A percentile compares a stretch with the other conserved stretches of the same genome.
phyloP scores from a whole-genome alignment of 805 yeast genomes.

The Debaryomyces castellii region DNA sequence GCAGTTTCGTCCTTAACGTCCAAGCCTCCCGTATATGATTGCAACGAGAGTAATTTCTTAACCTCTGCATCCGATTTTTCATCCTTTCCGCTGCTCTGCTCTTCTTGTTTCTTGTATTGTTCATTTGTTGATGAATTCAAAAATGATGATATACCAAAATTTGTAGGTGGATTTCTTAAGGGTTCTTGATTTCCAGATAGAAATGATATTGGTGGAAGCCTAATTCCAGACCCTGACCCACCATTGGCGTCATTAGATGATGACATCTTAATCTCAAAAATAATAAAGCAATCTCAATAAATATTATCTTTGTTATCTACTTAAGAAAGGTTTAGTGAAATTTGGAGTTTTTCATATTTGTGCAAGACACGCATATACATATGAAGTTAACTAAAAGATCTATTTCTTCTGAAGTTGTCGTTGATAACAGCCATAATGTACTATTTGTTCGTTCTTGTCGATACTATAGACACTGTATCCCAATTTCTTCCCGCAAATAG shows the following conservation, averaged over 20 bases:
- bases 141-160: slow-evolving; percentile 17
- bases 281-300: neutral
- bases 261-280: slow-evolving; percentile 4
- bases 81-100: neutral
- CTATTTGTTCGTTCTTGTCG: slow-evolving; percentile 42
- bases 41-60: neutral
- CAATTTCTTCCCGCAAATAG: slow-evolving; percentile 55
- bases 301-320: neutral
- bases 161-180: slow-evolving; percentile 4
- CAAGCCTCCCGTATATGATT: neutral
- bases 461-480: slow-evolving; percentile 55
- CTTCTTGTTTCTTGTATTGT: slow-evolving; percentile 2
- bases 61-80: neutral
- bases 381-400: too few species aligned
- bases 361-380: too few species aligned
- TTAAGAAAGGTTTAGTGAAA: neutral
- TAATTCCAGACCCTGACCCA: slow-evolving; percentile 6
- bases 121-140: slow-evolving; percentile 10
- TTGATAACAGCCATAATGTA: slow-evolving; percentile 57
- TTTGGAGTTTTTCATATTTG: neutral
- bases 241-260: slow-evolving; percentile 5
- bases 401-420: neutral
- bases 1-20: neutral
- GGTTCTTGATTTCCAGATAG: slow-evolving; percentile 14
- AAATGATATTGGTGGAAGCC: slow-evolving; percentile 24